Percentiles rank a stretch among this genome's conserved stretches.
phyloP scores from a whole-genome alignment of 2,329 filamentous ascomycete genomes.

The Leptosphaerulina australis region DNA sequence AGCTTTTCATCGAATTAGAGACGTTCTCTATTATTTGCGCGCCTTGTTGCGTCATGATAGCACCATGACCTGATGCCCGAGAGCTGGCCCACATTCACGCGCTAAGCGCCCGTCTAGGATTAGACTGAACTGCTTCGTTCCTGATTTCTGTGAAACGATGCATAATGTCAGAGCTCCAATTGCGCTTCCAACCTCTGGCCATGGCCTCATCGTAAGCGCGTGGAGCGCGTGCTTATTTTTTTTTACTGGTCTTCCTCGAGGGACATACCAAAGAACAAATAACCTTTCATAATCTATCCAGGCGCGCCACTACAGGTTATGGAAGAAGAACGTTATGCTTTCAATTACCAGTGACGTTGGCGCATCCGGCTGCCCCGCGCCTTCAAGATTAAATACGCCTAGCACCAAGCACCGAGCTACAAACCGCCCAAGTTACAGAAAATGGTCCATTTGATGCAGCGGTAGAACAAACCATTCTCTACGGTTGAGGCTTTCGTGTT shows the following conservation, averaged over 20 bases:
- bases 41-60: constrained; percentile 18
- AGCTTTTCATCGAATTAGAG: constrained; percentile 24
- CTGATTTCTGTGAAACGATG: background rate
- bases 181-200: constrained; percentile 8
- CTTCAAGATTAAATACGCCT: background rate
- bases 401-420: constrained; percentile 10
- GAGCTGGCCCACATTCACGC: background rate
- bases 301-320: no score
- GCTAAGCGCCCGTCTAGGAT: background rate
- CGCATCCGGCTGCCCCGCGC: constrained; percentile 14
- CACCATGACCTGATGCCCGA: constrained; percentile 17
- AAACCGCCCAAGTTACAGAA: background rate
- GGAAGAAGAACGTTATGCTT: background rate
- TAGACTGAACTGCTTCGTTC: background rate
- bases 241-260: no score
- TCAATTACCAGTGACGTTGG: constrained; percentile 3
- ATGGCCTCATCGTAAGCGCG: constrained; percentile 7
- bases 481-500: no score
- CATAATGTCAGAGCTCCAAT: constrained; percentile 1
- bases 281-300: no score
- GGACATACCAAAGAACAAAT: no score
- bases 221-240: background rate
- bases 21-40: constrained; percentile 15
- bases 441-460: no score
- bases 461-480: no score